A percentile compares a stretch with the other conserved stretches of the same genome.
These are phyloP conservation scores for Populus hybrid DNA, from an alignment of 441 rosid species.

Conservation along the genomic window DNA sequence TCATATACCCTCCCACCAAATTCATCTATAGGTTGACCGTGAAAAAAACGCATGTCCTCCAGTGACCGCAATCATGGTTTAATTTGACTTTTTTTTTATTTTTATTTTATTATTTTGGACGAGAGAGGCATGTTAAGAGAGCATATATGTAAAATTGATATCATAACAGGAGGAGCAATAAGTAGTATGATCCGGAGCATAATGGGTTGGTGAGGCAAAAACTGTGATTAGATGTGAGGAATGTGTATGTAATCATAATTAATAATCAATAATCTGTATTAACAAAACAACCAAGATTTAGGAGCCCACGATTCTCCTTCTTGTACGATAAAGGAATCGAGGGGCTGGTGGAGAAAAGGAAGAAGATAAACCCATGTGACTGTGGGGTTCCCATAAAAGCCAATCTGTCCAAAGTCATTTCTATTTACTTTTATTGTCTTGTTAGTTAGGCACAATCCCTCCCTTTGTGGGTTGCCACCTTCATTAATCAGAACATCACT, in stretches of 20 bases:
- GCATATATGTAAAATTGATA: too few relatives aligned
- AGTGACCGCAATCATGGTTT: too few relatives aligned
- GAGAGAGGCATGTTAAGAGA: neutral
- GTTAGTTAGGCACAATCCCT: neutral
- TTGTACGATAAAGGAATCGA: neutral
- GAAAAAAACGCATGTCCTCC: neutral
- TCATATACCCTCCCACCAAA: neutral
- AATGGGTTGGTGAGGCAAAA: neutral
- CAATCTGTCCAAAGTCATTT: constrained; percentile 5
- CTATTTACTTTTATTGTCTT: neutral
- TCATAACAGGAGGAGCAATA: too few relatives aligned
- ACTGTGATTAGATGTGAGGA: neutral
- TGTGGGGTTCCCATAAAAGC: constrained; percentile 16
- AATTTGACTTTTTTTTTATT: neutral
- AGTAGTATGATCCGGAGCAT: neutral
- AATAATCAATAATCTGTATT: constrained; percentile 1
- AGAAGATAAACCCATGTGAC: constrained; percentile 15
- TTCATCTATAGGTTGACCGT: neutral
- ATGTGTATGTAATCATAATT: constrained; percentile 6
- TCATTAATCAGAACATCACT: too few relatives aligned
- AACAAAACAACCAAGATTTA: neutral
- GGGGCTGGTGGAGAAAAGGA: neutral
- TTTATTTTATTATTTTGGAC: neutral
- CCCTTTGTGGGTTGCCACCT: neutral
- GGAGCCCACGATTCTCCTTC: neutral